Percentiles rank a stretch among this genome's conserved stretches.
Evolutionary conservation across 2,329 filamentous ascomycete genomes (phyloP).

Genomic region (Talaromyces sp.): DNA sequence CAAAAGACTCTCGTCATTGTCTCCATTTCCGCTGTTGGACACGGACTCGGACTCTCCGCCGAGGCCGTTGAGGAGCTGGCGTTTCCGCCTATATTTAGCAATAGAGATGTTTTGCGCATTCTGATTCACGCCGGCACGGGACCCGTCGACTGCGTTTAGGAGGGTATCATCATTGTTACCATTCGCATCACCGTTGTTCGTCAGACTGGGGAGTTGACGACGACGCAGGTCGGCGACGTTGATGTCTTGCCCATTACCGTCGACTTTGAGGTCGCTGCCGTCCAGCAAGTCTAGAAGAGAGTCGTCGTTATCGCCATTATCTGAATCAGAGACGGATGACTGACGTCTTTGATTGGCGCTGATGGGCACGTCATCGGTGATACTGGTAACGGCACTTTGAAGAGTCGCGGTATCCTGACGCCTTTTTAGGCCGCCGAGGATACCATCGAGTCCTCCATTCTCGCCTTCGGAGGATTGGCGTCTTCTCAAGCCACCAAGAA

Average conservation of each 20-base stretch:
- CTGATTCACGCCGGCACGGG: not conserved
- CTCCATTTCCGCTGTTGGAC: not conserved
- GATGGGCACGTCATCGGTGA: too few species aligned
- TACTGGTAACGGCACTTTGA: too few species aligned
- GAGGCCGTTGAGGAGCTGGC: not conserved
- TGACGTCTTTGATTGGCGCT: not conserved
- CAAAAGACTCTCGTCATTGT: not conserved
- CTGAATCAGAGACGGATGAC: not conserved
- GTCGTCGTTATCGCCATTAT: not conserved
- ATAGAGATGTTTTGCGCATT: constrained; percentile 4
- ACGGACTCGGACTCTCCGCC: not conserved
- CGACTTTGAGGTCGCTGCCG: not conserved
- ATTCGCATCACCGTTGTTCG: not conserved
- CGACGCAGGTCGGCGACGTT: not conserved
- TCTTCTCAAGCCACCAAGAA: not conserved
- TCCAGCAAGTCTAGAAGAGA: not conserved
- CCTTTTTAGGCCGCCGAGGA: not conserved
- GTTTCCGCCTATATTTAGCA: not conserved
- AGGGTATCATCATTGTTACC: not conserved
- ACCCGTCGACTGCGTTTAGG: not conserved
- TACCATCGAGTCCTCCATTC: not conserved
- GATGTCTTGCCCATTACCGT: constrained; percentile 2
- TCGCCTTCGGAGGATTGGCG: not conserved
- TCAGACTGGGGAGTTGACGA: not conserved
- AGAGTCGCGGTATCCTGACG: too few species aligned